Percentiles rank a stretch among this genome's conserved stretches.
These are phyloP conservation scores for Arabidopsis thaliana DNA, from an alignment of 345 rosid species.

Conservation along the genomic window TAIR10.1 NC_003071.7:18731501-18732000, in stretches of 20 bases:
- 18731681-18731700: not conserved
- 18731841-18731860: not conserved
- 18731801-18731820: slow-evolving; percentile 83
- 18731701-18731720: slow-evolving; percentile 10
- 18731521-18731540: not conserved
- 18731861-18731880: not conserved
- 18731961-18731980: slow-evolving; percentile 77
- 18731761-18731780: slow-evolving; percentile 70
- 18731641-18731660: too few relatives aligned
- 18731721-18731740: slow-evolving; percentile 50
- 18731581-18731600: not conserved
- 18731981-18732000: slow-evolving; percentile 91
- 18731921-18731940: slow-evolving; percentile 48
- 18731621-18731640: not conserved
- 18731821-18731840: slow-evolving; percentile 16
- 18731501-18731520: not conserved
- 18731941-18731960: slow-evolving; percentile 74
- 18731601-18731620: slow-evolving; percentile 7
- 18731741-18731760: slow-evolving; percentile 59
- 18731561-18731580: not conserved
- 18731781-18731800: slow-evolving; percentile 84
- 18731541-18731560: not conserved
- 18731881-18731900: not conserved
- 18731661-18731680: too few relatives aligned
- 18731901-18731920: not conserved